These are phyloP conservation scores for Secale cereale DNA, from an alignment of 176 grass and related monocot genomes.

Conservation along the genomic window DNA sequence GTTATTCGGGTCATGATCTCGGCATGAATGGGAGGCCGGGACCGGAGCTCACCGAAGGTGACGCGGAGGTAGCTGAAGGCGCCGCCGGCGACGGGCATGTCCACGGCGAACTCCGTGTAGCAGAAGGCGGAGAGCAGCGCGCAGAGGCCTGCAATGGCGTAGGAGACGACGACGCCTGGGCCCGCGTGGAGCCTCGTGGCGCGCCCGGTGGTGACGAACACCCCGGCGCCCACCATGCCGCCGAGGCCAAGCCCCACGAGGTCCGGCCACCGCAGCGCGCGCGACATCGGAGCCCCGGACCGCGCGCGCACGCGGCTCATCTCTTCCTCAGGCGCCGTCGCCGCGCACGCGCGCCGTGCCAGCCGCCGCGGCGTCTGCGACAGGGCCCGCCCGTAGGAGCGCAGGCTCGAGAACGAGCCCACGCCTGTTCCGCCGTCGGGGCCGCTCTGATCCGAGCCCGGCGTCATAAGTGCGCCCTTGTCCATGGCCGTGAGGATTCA, in stretches of 20 bases:
- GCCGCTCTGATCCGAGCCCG: neutral
- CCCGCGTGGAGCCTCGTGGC: slow-evolving; percentile 29
- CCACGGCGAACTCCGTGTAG: slow-evolving; percentile 95
- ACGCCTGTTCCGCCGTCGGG: neutral
- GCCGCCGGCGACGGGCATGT: slow-evolving; percentile 86
- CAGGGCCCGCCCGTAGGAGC: slow-evolving; percentile 53
- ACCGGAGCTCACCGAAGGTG: slow-evolving; percentile 71
- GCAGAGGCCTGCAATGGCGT: slow-evolving; percentile 91
- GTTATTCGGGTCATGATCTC: neutral
- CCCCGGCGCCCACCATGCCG: slow-evolving; percentile 61
- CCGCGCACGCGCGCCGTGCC: slow-evolving; percentile 38
- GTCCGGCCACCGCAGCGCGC: slow-evolving; percentile 66
- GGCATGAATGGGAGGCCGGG: neutral
- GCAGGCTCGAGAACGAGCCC: slow-evolving; percentile 59
- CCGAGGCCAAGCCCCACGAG: slow-evolving; percentile 63
- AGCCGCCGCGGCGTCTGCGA: slow-evolving; percentile 44
- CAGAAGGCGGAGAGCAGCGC: slow-evolving; percentile 96
- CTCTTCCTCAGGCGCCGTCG: slow-evolving; percentile 56
- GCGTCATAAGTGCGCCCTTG: slow-evolving; percentile 4
- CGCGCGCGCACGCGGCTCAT: slow-evolving; percentile 61
- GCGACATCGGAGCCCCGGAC: slow-evolving; percentile 54
- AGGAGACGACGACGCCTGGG: slow-evolving; percentile 41
- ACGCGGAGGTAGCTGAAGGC: slow-evolving; percentile 70
- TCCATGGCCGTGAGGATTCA: neutral
- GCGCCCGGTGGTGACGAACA: slow-evolving; percentile 56